Evolutionary conservation across 192 early-diverging fungal species (phyloP), one percentile per base, ranked within the genome.

Genomic region (Gryganskiella cystojenkinii): DNA sequence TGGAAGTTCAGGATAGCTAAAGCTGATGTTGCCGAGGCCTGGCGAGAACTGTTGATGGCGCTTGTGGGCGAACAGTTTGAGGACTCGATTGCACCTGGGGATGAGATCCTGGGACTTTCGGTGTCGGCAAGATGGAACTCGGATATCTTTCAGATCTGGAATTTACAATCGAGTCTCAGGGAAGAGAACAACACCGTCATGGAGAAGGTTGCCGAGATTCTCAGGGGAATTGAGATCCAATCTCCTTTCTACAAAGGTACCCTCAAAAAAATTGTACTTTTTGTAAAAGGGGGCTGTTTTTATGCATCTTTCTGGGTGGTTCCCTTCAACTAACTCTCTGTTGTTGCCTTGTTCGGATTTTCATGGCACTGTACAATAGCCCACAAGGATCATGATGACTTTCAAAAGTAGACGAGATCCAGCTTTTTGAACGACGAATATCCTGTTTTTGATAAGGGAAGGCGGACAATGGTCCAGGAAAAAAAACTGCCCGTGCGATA

Each of bases 121-220:
- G 74, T 83, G 13, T 83, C 81, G 14, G 67, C 79, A 25, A 80
- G 84, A 56, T 85, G 73, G 78, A 83, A 79, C 54, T 70, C 76
- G 2, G 84, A 85, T 37, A 81, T 83, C 50, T 85, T 85, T 56
- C 68, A 74, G 50, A 82, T 85, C 66, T 85, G 84, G 84, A 80
- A 85, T 61, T 70, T 81, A 65, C 75, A 83, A 50, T 67, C 71
- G 22, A 50, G 45, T 4, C 54, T 62, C 40, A 63, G 61, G 55
- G 73, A 40, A 5, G 13, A 83, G 24, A 66, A 73, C 42, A 52
- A 68, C 17, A 78, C 70, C 25, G 79, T 85, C 15, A 79, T 85
- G 69, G 65, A 81, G 3, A 72, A 81, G 71, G 64, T 85, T n/a
- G 24, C 44, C n/a, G 61, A 71, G 60, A 70, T 65, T 33, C 53